A percentile compares a stretch with the other conserved stretches of the same genome.
Conservation (phyloP, 2,329 filamentous ascomycete species). For the Xylariomycetidae sp. region DNA sequence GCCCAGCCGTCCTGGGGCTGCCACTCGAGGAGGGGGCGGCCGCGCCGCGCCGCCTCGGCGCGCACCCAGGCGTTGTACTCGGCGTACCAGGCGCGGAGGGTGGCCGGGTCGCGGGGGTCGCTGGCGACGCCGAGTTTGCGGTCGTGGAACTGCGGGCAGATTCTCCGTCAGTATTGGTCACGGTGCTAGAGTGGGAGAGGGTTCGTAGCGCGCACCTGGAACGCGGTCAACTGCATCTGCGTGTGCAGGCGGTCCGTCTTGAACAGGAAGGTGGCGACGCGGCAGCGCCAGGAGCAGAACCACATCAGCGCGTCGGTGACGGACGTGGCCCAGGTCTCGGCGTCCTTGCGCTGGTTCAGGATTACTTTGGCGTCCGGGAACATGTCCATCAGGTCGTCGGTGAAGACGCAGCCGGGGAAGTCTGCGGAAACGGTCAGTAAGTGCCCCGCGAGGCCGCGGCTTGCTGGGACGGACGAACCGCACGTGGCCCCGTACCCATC, state of each 20-base stretch:
- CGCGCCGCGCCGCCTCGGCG: conserved; percentile 24
- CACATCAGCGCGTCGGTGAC: conserved; percentile 20
- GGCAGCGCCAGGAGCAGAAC: conserved; percentile 22
- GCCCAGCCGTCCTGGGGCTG: conserved; percentile 36
- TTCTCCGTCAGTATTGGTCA: not conserved
- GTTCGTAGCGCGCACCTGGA: conserved; percentile 1
- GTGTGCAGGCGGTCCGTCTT: conserved; percentile 22
- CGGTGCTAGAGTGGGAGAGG: not conserved
- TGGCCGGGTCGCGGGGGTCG: not conserved
- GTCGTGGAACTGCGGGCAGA: not conserved
- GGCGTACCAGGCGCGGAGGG: conserved; percentile 11
- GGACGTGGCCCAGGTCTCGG: conserved; percentile 22
- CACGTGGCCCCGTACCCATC: too few relatives aligned
- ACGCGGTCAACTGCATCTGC: conserved; percentile 3
- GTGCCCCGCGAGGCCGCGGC: too few relatives aligned
- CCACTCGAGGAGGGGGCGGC: conserved; percentile 23
- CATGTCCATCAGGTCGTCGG: conserved; percentile 32
- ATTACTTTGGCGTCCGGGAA: conserved; percentile 29
- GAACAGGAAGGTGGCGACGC: conserved; percentile 18
- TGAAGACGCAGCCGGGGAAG: conserved; percentile 27
- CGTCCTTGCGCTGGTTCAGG: conserved; percentile 24
- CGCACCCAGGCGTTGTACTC: conserved; percentile 20
- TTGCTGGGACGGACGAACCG: too few relatives aligned
- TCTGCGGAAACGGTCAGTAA: too few relatives aligned
- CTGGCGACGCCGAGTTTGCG: not conserved